These are phyloP conservation scores for Meyerozyma smithsonii DNA, from an alignment of 1,139 yeast genomes.

Conservation along the genomic window DNA sequence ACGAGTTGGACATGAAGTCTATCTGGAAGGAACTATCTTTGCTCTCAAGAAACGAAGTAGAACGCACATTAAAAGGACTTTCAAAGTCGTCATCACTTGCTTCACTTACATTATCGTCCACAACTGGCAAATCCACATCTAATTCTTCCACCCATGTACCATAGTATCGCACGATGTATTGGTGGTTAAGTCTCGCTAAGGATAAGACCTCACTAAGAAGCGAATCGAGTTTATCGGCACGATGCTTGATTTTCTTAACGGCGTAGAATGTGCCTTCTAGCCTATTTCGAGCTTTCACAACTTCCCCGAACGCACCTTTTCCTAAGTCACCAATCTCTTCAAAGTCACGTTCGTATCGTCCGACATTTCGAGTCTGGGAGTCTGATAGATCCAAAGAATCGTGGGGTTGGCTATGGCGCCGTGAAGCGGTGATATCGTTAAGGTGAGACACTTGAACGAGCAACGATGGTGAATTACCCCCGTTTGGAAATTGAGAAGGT, in stretches of 20 bases:
- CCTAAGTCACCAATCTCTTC: slow-evolving; percentile 94
- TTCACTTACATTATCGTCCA: slow-evolving; percentile 16
- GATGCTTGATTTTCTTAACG: slow-evolving; percentile 82
- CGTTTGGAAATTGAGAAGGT: not conserved
- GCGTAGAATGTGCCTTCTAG: slow-evolving; percentile 96
- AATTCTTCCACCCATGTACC: slow-evolving; percentile 96
- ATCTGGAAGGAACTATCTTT: slow-evolving; percentile 40
- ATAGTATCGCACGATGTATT: slow-evolving; percentile 90
- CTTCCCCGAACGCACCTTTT: slow-evolving; percentile 96
- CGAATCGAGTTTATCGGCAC: slow-evolving; percentile 71
- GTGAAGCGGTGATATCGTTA: not conserved
- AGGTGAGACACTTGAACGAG: not conserved
- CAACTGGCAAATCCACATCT: slow-evolving; percentile 12
- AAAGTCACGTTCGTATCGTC: slow-evolving; percentile 60
- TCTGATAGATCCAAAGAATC: slow-evolving; percentile 4
- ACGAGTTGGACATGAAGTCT: slow-evolving; percentile 67
- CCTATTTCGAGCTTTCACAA: slow-evolving; percentile 87
- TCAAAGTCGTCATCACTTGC: slow-evolving; percentile 1
- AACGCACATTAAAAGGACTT: slow-evolving; percentile 14
- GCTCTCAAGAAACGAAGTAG: slow-evolving; percentile 27
- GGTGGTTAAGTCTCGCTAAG: slow-evolving; percentile 87
- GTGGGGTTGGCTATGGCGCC: not conserved
- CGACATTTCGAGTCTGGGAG: slow-evolving; percentile 14
- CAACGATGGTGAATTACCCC: not conserved
- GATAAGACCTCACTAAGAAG: slow-evolving; percentile 88